phyloP scores from a whole-genome alignment of 306 rosid species.

The Delonix regia region DNA sequence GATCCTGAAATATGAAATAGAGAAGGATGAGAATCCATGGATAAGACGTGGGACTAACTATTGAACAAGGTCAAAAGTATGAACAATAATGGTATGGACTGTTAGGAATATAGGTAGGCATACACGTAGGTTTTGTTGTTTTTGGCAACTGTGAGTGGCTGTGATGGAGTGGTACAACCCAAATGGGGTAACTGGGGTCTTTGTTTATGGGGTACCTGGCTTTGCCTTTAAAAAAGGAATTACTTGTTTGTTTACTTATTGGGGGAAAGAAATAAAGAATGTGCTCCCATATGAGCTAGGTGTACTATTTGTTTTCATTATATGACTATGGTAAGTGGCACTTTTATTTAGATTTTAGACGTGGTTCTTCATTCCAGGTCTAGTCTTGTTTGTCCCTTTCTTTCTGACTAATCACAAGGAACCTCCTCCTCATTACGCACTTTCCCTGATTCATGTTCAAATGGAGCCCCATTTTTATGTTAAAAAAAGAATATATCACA shows the following conservation, averaged over 20 bases:
- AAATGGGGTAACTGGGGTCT: conserved; percentile 33
- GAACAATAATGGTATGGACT: conserved; percentile 9
- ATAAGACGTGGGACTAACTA: no score
- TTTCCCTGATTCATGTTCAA: background rate
- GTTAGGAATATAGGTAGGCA: background rate
- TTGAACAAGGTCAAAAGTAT: conserved; percentile 23
- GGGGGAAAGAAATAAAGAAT: background rate
- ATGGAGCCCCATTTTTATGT: no score
- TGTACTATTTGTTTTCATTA: conserved; percentile 21
- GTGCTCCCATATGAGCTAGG: background rate
- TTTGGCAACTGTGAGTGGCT: conserved; percentile 34
- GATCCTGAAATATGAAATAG: no score
- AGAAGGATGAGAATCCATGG: background rate
- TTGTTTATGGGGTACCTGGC: background rate
- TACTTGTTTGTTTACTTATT: background rate
- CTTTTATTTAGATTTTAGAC: conserved; percentile 2
- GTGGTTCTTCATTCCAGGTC: conserved; percentile 37
- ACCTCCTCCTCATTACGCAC: background rate
- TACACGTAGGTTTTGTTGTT: conserved; percentile 22
- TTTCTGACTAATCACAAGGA: conserved; percentile 23
- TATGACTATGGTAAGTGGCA: conserved; percentile 7
- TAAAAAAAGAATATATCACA: no score
- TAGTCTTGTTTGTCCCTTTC: conserved; percentile 43
- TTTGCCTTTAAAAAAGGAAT: background rate
- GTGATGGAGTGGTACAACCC: conserved; percentile 4